phyloP scores from a whole-genome alignment of 2,329 filamentous ascomycete species.

The Diplodia scrobiculata region DNA sequence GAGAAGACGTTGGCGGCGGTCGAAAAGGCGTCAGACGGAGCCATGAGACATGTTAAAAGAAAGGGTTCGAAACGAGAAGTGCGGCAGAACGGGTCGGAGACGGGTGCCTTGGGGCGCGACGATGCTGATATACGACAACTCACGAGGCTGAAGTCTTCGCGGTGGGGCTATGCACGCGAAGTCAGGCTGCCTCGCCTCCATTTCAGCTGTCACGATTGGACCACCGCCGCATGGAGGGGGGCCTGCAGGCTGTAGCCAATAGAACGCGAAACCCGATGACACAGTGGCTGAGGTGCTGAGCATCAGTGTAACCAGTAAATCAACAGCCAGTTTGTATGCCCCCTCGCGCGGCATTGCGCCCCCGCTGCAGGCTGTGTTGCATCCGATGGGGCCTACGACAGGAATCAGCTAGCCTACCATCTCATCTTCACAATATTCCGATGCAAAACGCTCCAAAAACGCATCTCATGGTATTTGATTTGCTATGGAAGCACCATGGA shows the following conservation, averaged over 20 bases:
- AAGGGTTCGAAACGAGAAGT: neutral
- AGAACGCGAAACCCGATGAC: too few species aligned
- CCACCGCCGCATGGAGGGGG: neutral
- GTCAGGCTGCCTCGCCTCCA: neutral
- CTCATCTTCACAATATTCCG: neutral
- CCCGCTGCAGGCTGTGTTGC: neutral
- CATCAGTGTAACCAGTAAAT: neutral
- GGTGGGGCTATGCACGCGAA: neutral
- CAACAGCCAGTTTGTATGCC: too few species aligned
- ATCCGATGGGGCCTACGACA: neutral
- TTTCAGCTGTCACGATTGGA: neutral
- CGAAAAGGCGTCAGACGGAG: slow-evolving; percentile 3
- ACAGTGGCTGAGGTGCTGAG: too few species aligned
- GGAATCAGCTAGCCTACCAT: neutral
- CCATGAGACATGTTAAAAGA: neutral
- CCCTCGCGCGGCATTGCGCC: neutral
- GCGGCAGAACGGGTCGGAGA: neutral
- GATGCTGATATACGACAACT: neutral
- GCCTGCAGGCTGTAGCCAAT: neutral
- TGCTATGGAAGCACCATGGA: too few species aligned
- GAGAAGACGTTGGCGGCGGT: slow-evolving; percentile 15
- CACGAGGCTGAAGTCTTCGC: neutral
- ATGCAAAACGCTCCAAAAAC: neutral
- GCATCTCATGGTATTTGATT: too few species aligned
- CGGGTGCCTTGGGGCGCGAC: neutral